Base-by-base conservation (phyloP, 106 monocot species). In the Dioscorea alata region DNA sequence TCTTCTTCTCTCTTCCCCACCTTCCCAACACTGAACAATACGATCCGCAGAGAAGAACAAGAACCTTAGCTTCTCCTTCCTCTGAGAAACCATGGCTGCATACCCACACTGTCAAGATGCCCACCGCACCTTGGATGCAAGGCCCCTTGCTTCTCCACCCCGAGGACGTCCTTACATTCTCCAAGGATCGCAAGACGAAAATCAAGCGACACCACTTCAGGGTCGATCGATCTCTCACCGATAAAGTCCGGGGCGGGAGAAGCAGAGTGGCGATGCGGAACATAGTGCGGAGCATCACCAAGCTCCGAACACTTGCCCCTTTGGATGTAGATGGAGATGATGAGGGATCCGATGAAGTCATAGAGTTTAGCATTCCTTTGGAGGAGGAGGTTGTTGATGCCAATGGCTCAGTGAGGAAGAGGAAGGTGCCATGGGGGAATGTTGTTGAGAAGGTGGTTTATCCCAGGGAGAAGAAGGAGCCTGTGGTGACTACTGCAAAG, bases 41-140 rank as follows among this genome's bases (percentile, higher is more conserved):
- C 54, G 19, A 54, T 13, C 3, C 15, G 19, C 0, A 2, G 13
- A 15, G 54, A 54, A 15, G 54, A 54, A 54, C 12, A 18, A 54
- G 54, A 16, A 54, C 4, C 54, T 14, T 54, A 15, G 12, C 54
- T 54, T 4, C 54, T 54, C 68, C 21, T 49, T 31, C 51, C 22
- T 50, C 70, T 50, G 19, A 69, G 31, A 70, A 49, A 21, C 77
- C 80, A 59, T 84, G 81, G 74, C 65, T 66, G 23, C 23, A 25
- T 50, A 1, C 59, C 32, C 57, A 64, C 60, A 12, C 48, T 57
- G 59, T 71, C 71, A 85, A 50, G 66, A 75, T 85, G 78, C 90
- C 94, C 57, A 78, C 85, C 0, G 80, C 94, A n/a, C 94, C 94
- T 14, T 94, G 94, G 94, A 81, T 83, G 84, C 67, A 23, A 21